phyloP scores from a whole-genome alignment of 1,284 basidiomycete genomes.

The Cystobasidiaceae sp. region DNA sequence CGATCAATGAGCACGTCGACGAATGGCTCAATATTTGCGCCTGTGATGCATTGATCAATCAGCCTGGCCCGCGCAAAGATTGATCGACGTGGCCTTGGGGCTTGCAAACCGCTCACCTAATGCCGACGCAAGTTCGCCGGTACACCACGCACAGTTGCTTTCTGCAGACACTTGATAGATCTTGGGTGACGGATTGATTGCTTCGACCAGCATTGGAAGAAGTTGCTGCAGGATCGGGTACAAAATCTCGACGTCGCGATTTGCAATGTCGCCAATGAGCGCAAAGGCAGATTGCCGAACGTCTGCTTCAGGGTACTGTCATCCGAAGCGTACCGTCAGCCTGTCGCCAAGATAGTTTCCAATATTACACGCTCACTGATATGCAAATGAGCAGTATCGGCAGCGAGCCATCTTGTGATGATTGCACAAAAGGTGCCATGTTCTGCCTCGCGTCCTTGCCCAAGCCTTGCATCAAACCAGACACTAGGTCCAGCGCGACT shows the following conservation, averaged over 20 bases:
- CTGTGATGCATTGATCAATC: background rate
- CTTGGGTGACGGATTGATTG: constrained; percentile 85
- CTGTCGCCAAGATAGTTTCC: background rate
- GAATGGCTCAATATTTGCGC: constrained; percentile 73
- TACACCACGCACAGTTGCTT: constrained; percentile 99
- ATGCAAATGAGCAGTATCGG: constrained; percentile 74
- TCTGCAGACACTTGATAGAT: constrained; percentile 91
- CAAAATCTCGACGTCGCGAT: constrained; percentile 82
- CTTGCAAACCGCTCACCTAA: constrained; percentile 34
- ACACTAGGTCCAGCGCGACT: constrained; percentile 90
- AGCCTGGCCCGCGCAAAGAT: too few species aligned
- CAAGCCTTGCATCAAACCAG: constrained; percentile 90
- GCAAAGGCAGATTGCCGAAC: constrained; percentile 96
- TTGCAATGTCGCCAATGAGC: constrained; percentile 93
- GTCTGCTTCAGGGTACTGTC: constrained; percentile 83
- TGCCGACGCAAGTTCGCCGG: constrained; percentile 78
- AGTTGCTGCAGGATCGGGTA: constrained; percentile 77
- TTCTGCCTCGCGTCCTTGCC: constrained; percentile 59
- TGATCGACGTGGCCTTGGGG: too few species aligned
- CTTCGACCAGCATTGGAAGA: constrained; percentile 81
- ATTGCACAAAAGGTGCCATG: constrained; percentile 56
- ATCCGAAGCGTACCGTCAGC: background rate
- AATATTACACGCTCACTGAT: constrained; percentile 52
- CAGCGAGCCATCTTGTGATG: constrained; percentile 64
- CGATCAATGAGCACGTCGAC: constrained; percentile 78